Evolutionary conservation across 2,329 filamentous ascomycete species (phyloP), one percentile per base, ranked within the genome.

Genomic region (Lasiodiplodia hormozganensis): DNA sequence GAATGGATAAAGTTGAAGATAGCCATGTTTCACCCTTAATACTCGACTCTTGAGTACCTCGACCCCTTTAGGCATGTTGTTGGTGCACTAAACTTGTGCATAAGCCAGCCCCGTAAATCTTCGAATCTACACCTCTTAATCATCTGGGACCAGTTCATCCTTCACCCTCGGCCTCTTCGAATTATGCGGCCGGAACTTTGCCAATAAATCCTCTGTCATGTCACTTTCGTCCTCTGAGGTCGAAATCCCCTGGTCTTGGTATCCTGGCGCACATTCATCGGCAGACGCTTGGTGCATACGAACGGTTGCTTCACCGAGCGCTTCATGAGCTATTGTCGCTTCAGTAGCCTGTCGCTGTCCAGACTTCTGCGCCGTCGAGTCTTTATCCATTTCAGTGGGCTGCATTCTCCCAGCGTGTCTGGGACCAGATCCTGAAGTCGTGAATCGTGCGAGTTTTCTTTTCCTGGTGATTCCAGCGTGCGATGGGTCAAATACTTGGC

Each of bases 141-240:
- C 31, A 11, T 52, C 60, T 5, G 12, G 21, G 3, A 18, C 1
- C 8, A 23, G 3, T 12, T 31, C 38, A 0, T 36, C 12, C 31
- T 64, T 38, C 16, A 49, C 40, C 43, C 52, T 64, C 28, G n/a
- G 6, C 12, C 60, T 36, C 47, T 64, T 64, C 12, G 31, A 38
- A 23, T 2, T n/a, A 25, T 64, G 60, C 8, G 47, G 47, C 18
- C 38, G 36, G 60, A 52, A 64, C n/a, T 3, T 52, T 7, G 60
- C 60, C 31, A 64, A 16, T 23, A 64, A 31, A n/a, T 51, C n/a
- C n/a, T 64, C 60, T 4, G 60, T 28, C 4, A 18, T 12, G 18
- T 28, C 60, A n/a, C 7, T 28, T 34, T 64, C 60, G 7, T 64
- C 60, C 6, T 52, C 60, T 6, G 60, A 64, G 3, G 38, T 23